Percentiles rank a stretch among this genome's conserved stretches.
Conservation (phyloP, 331 rosid species). For the Spiraea crenata region DNA sequence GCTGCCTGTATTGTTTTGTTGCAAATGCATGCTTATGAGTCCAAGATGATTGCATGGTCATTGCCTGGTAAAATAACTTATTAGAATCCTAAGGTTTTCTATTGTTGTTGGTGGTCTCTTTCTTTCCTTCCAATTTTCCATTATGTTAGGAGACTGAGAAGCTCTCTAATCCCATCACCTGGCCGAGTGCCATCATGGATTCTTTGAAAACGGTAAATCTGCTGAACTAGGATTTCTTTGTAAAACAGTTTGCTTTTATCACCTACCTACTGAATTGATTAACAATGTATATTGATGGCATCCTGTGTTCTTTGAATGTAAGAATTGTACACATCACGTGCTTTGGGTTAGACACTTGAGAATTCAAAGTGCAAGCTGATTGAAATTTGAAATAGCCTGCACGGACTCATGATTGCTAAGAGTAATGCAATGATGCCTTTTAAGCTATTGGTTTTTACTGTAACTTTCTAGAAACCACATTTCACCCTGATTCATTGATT, state of each 20-base stretch:
- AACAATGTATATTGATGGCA: neutral
- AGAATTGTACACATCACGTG: neutral
- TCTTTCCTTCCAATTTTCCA: neutral
- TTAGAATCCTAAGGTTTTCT: neutral
- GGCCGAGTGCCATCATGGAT: neutral
- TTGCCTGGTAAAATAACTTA: neutral
- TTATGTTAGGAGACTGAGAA: neutral
- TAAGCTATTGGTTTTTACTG: neutral
- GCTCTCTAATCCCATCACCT: neutral
- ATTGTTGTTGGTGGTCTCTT: neutral
- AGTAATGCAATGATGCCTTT: neutral
- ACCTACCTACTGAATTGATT: neutral
- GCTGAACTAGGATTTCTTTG: neutral
- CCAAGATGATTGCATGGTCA: neutral
- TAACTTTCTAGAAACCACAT: neutral
- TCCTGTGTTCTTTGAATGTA: neutral
- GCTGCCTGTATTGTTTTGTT: neutral
- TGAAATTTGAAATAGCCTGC: neutral
- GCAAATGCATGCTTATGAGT: neutral
- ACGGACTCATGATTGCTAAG: neutral
- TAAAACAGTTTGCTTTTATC: neutral
- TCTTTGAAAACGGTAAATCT: conserved; percentile 7
- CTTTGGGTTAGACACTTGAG: neutral
- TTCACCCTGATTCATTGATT: neutral
- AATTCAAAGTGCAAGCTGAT: neutral